Base-by-base conservation (phyloP, 805 yeast genomes). In the Sugiyamaella valdiviana region DNA sequence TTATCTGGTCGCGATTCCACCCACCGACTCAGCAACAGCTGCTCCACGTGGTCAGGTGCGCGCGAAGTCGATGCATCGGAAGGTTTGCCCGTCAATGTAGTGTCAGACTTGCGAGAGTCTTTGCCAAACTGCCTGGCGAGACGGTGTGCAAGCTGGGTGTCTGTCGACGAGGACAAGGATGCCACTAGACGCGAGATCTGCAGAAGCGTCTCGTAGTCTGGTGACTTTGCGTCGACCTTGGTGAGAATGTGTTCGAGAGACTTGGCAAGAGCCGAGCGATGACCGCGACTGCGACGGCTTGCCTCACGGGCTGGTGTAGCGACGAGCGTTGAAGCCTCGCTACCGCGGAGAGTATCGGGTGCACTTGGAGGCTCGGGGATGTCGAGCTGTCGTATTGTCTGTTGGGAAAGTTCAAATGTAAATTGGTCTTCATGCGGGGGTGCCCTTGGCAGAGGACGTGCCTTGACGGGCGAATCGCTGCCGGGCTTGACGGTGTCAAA, bases 21-120 rank as follows among this genome's bases (percentile, higher is more conserved):
- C 81, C 81, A 76, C 52, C 79, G 63, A 22, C 72, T 71, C 44
- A 75, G 51, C 37, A 76, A 53, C 16, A 76, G 54, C 53, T 75
- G 76, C 54, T 76, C 80, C 9, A 64, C 63, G 19, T 54, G 56
- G 42, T 63, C 66, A 15, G 44, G 46, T 23, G 42, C 44, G 23
- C 55, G 47, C 26, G 40, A 38, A 14, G 23, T 12, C 5, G 48
- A 19, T 5, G 17, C 7, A 5, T 44, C 44, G 4, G 15, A 14
- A 17, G 41, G 24, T 12, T 21, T 20, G 15, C 40, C 40, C 32
- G 20, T n/a, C 29, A 19, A 15, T 14, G 21, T 17, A 6, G 23
- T 23, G 16, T 23, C 24, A 5, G 20, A n/a, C 21, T 32, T 26
- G 36, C 14, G 10, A 12, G 23, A n/a, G 12, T 44, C 47, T 21